Base-by-base conservation (phyloP, 176 grass and related monocot genomes). In the Raddia distichophylla region DNA sequence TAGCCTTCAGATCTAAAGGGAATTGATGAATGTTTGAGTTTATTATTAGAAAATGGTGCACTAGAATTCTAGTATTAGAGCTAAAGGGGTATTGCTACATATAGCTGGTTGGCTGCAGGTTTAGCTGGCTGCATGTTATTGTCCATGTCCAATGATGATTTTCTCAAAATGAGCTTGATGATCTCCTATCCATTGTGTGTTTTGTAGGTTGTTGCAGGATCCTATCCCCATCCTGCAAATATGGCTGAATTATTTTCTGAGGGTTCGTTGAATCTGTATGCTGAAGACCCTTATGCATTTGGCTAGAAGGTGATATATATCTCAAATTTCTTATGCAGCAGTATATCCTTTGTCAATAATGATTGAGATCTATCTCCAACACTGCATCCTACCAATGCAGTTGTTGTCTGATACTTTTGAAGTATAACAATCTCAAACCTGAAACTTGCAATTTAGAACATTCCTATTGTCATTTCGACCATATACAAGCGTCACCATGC, bases 231-330 rank as follows among this genome's bases (percentile, higher is more conserved):
- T 71, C 82, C 86, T 64, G 71, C 88, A 46, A 94, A 94, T 79
- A 84, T 98, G 17, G 96, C 90, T 37, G 96, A 98, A 44, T 83
- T 98, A 71, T 98, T 98, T 82, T 90, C 96, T 32, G 96, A 98
- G 78, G 96, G 96, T 43, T 95, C 90, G 44, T 91, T 98, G 84
- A 98, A 98, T 88, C 96, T 93, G 57, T 98, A 98, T 73, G 82
- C 86, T 82, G 89, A 98, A 43, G 96, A 98, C 76, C 93, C 96
- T 84, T 98, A 95, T 60, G 93, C 92, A 77, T 98, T 98, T 86
- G 90, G 80, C 60, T 98, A 95, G 79, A 94, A 89, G 90, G 90
- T 98, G 81, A 74, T 60, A 64, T 47, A 8, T 55, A 77, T 57
- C 76, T 47, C 34, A 52, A 82, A 56, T 59, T 65, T 76, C 10